Evolutionary conservation across 2,329 filamentous ascomycete species (phyloP).

Genomic region (Fusarium abutilonis): DNA sequence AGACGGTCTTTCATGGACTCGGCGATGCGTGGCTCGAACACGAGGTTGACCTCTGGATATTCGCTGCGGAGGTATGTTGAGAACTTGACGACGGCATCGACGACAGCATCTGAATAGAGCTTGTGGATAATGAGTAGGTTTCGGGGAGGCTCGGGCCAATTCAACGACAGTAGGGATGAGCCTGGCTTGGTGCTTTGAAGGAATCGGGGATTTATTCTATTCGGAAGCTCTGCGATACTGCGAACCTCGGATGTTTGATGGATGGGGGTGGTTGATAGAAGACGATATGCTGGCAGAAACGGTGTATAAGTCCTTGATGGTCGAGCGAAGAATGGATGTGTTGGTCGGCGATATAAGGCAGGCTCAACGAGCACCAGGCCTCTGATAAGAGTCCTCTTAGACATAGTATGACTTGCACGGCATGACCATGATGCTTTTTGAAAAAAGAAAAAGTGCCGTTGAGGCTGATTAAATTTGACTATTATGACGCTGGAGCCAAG

Average conservation of each 20-base stretch:
- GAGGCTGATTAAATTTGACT: constrained; percentile 22
- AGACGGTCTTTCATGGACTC: constrained; percentile 74
- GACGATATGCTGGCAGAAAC: constrained; percentile 42
- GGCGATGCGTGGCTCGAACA: constrained; percentile 84
- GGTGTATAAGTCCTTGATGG: neutral
- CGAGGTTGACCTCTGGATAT: constrained; percentile 82
- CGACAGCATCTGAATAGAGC: constrained; percentile 64
- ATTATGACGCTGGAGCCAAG: constrained; percentile 32
- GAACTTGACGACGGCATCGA: constrained; percentile 63
- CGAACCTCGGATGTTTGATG: constrained; percentile 49
- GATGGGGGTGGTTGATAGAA: constrained; percentile 60
- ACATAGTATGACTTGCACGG: constrained; percentile 33
- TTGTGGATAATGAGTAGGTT: constrained; percentile 69
- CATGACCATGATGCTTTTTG: constrained; percentile 25
- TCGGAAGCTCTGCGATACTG: constrained; percentile 49
- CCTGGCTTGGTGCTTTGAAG: constrained; percentile 56
- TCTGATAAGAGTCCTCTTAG: constrained; percentile 27
- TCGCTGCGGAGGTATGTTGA: constrained; percentile 79
- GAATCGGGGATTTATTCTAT: constrained; percentile 50
- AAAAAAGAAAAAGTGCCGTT: constrained; percentile 5
- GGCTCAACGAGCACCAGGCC: constrained; percentile 27
- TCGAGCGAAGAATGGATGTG: constrained; percentile 1
- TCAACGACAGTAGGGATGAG: constrained; percentile 64
- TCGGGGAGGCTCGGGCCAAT: constrained; percentile 63
- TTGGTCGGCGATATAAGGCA: constrained; percentile 1